Percentiles rank a stretch among this genome's conserved stretches.
phyloP scores from a whole-genome alignment of 768 basidiomycete genomes.

The Trametes cingulata region DNA sequence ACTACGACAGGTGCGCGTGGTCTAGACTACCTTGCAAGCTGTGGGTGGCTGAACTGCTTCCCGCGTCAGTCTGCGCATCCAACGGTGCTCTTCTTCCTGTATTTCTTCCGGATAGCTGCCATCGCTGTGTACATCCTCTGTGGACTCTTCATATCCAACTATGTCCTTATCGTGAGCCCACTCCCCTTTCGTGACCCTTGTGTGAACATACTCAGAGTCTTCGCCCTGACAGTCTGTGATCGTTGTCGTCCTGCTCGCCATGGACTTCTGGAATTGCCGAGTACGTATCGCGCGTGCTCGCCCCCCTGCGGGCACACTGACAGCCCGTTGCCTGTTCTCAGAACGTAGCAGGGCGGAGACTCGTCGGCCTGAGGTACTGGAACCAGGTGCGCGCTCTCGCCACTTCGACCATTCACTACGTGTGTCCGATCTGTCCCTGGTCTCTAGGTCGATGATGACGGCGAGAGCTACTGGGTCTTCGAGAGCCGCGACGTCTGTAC shows the following conservation, averaged over 20 bases:
- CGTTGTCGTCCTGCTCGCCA: constrained; percentile 90
- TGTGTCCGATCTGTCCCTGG: neutral
- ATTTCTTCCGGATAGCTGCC: constrained; percentile 85
- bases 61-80: constrained; percentile 72
- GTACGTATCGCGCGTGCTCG: constrained; percentile 43
- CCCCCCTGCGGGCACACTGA: neutral
- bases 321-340: constrained; percentile 33
- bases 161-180: constrained; percentile 82
- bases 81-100: constrained; percentile 82
- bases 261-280: constrained; percentile 99
- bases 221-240: constrained; percentile 63
- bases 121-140: constrained; percentile 91
- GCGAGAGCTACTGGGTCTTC: constrained; percentile 96
- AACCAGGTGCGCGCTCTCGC: constrained; percentile 65
- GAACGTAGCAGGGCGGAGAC: constrained; percentile 92
- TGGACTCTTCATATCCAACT: constrained; percentile 86
- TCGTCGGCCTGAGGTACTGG: constrained; percentile 97
- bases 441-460: constrained; percentile 88
- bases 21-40: neutral
- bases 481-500: constrained; percentile 88
- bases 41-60: neutral
- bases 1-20: constrained; percentile 62
- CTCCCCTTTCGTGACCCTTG: neutral
- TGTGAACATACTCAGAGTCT: constrained; percentile 1
- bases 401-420: constrained; percentile 29